Conservation (phyloP, 805 yeast species). For the Candida patagonica region DNA sequence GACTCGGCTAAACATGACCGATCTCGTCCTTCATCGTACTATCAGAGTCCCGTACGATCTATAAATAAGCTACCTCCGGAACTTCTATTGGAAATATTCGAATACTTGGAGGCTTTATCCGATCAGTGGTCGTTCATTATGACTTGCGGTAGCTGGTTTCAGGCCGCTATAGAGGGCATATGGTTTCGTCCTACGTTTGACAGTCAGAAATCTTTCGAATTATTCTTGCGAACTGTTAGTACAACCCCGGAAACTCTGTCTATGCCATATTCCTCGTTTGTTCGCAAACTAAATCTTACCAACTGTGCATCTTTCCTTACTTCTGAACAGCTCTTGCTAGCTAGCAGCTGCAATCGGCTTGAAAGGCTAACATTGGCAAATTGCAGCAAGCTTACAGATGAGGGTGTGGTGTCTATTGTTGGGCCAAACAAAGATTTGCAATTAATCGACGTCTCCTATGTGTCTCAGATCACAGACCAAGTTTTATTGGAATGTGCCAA, state of each 20-base stretch:
- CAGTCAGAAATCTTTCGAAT: constrained; percentile 38
- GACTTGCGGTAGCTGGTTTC: constrained; percentile 76
- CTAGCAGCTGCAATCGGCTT: constrained; percentile 58
- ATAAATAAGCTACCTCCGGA: constrained; percentile 37
- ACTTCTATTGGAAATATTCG: constrained; percentile 19
- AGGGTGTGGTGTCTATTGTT: constrained; percentile 53
- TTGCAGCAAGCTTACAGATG: constrained; percentile 55
- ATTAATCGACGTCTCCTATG: constrained; percentile 81
- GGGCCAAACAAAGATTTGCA: constrained; percentile 61
- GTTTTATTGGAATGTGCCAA: constrained; percentile 59
- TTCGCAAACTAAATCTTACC: constrained; percentile 73
- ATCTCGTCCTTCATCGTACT: neutral
- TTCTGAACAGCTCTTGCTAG: constrained; percentile 51
- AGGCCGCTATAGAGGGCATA: constrained; percentile 62
- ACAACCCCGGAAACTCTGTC: constrained; percentile 46
- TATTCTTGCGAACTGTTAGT: constrained; percentile 47
- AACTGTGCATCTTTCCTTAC: constrained; percentile 59
- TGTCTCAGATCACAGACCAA: constrained; percentile 57
- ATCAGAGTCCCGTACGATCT: constrained; percentile 8
- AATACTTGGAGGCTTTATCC: constrained; percentile 11
- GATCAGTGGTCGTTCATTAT: constrained; percentile 35
- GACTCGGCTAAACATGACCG: neutral
- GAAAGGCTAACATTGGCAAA: constrained; percentile 82
- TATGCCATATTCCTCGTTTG: constrained; percentile 43
- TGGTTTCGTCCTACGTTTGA: constrained; percentile 83